Evolutionary conservation across 2,329 filamentous ascomycete genomes (phyloP).

Genomic region (Fusarium penzigii): DNA sequence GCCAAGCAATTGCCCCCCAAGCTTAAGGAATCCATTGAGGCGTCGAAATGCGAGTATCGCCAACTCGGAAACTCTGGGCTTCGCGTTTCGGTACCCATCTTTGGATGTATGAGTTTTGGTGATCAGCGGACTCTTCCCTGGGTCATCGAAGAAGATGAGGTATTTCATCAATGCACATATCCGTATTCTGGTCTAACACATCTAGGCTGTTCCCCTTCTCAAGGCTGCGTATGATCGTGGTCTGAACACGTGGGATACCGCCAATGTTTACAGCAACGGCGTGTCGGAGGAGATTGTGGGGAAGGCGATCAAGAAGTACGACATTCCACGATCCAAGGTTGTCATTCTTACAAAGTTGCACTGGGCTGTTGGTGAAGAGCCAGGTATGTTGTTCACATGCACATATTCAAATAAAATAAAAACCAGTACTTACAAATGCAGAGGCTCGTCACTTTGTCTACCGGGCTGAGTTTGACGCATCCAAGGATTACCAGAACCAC

Average conservation of each 20-base stretch:
- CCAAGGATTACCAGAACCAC: constrained; percentile 25
- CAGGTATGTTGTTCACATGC: not conserved
- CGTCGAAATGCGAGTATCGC: constrained; percentile 20
- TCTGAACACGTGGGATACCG: constrained; percentile 19
- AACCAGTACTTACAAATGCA: not conserved
- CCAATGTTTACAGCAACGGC: constrained; percentile 18
- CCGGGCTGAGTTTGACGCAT: constrained; percentile 9
- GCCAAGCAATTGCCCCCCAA: constrained; percentile 7
- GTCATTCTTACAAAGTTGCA: constrained; percentile 18
- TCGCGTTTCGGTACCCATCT: constrained; percentile 9
- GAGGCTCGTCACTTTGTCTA: constrained; percentile 12
- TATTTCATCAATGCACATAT: fast-evolving
- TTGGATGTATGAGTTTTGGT: constrained; percentile 21
- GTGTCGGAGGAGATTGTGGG: constrained; percentile 16
- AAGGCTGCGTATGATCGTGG: constrained; percentile 22
- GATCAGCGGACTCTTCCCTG: constrained; percentile 15
- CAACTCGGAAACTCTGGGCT: constrained; percentile 11
- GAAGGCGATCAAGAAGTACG: constrained; percentile 14
- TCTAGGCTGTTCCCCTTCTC: constrained; percentile 9
- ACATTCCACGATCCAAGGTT: constrained; percentile 18
- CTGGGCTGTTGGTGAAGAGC: constrained; percentile 19
- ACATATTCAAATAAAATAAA: too few species aligned
- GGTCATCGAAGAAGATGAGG: constrained; percentile 18
- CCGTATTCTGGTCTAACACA: fast-evolving
- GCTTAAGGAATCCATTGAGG: constrained; percentile 14